A percentile compares a stretch with the other conserved stretches of the same genome.
phyloP scores from a whole-genome alignment of 352 stramenopile species.

The Phytophthora pluvialis region DNA sequence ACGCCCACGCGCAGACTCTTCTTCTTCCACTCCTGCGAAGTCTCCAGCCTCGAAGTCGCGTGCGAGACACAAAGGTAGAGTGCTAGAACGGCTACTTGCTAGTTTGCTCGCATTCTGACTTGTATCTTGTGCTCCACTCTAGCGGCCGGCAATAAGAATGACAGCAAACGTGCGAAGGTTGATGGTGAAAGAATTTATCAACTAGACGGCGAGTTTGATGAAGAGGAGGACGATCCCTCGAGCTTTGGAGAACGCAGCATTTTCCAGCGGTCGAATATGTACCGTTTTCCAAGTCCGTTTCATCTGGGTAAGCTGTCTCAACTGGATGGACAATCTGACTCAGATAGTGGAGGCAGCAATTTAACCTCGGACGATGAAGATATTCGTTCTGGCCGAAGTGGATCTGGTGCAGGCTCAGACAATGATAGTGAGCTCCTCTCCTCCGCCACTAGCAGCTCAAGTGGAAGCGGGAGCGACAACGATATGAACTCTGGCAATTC shows the following conservation, averaged over 20 bases:
- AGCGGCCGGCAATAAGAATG: slow-evolving; percentile 5
- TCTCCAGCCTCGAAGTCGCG: slow-evolving; percentile 27
- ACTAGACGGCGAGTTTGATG: slow-evolving; percentile 53
- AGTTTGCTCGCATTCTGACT: not conserved
- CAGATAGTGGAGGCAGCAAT: slow-evolving; percentile 56
- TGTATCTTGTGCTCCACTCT: slow-evolving; percentile 2
- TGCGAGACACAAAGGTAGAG: slow-evolving; percentile 29
- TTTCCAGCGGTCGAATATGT: slow-evolving; percentile 46
- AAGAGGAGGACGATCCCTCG: slow-evolving; percentile 1
- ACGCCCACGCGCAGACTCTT: slow-evolving; percentile 59
- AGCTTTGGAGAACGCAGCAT: slow-evolving; percentile 26
- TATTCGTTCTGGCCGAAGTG: slow-evolving; percentile 43
- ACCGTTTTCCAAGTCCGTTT: slow-evolving; percentile 32
- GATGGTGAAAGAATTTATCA: slow-evolving; percentile 49
- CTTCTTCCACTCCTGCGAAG: slow-evolving; percentile 37
- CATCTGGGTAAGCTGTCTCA: slow-evolving; percentile 38
- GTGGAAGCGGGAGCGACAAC: slow-evolving; percentile 64
- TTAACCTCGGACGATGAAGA: slow-evolving; percentile 63
- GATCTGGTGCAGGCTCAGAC: slow-evolving; percentile 41
- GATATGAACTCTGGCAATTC: slow-evolving; percentile 44
- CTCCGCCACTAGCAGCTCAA: slow-evolving; percentile 59
- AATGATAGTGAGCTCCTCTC: slow-evolving; percentile 52
- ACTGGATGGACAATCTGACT: slow-evolving; percentile 66
- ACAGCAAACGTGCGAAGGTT: slow-evolving; percentile 38
- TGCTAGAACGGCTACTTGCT: slow-evolving; percentile 2